Base-by-base conservation (phyloP, 1,284 basidiomycete species). In the Rhizopogon parksii region DNA sequence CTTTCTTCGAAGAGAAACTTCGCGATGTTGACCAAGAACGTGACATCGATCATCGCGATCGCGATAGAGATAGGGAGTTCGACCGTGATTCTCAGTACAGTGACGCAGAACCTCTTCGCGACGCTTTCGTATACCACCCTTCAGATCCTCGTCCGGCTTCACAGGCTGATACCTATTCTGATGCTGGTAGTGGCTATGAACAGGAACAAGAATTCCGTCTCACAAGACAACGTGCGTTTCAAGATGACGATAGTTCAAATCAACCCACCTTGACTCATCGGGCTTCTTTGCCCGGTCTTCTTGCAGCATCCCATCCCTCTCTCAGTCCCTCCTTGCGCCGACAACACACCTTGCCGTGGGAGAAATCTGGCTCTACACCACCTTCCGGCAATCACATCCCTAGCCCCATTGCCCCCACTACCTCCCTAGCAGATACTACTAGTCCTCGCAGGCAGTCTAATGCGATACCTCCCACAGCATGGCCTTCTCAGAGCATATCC, bases 1-100 rank as follows among this genome's bases (percentile, higher is more conserved):
- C 82, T 27, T 97, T 92, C 71, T 96, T 97, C 59, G 95, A 99
- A 70, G 86, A 92, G 62, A 81, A 86, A 57, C 78, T 95, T 46
- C 76, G 86, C 47, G 84, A 88, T 56, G 77, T 74, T 53, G 86
- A 90, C 65, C 78, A 80, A 58, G 86, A 76, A 59, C 68, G 68
- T 55, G 70, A 85, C 64, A 66, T 71, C 27, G 83, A 88, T 66
- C 76, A 81, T 53, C 83, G 85, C 51, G 71, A 77, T 56, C 72
- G 77, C 56, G 79, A 79, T 59, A 70, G 77, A 51, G 78, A 78
- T 56, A 72, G 74, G 54, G 71, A 69, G 49, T 56, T 35, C 1
- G 74, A 73, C 57, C 71, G 65, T 40, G 82, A 82, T 59, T 77
- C 73, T 35, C 77, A 76, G 60, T 68, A 67, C 35, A 73, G 74